Conservation (phyloP, 768 basidiomycete species). For the Mycena pura region DNA sequence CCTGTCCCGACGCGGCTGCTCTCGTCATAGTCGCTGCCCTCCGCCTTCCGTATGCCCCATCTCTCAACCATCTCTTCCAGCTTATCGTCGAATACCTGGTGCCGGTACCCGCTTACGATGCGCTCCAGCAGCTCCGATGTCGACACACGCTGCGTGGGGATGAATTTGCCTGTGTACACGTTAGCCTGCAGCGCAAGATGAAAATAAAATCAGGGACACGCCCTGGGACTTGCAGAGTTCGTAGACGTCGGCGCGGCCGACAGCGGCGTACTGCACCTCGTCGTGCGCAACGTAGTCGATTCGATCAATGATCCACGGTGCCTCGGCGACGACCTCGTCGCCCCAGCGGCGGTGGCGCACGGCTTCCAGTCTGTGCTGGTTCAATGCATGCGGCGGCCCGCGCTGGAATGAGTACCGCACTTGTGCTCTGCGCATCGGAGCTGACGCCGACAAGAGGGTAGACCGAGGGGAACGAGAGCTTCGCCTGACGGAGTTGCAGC, state of each 20-base stretch:
- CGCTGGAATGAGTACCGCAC: slow-evolving; percentile 85
- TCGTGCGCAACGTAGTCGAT: slow-evolving; percentile 99
- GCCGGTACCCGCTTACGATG: slow-evolving; percentile 87
- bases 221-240: slow-evolving; percentile 80
- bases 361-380: slow-evolving; percentile 77
- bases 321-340: slow-evolving; percentile 89
- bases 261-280: slow-evolving; percentile 83
- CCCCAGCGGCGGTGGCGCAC: slow-evolving; percentile 98
- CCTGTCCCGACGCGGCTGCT: slow-evolving; percentile 41
- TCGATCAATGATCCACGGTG: slow-evolving; percentile 89
- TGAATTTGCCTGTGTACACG: slow-evolving; percentile 75
- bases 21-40: slow-evolving; percentile 62
- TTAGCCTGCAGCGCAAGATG: not conserved
- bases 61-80: too few relatives aligned
- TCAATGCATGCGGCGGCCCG: slow-evolving; percentile 72
- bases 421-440: slow-evolving; percentile 88
- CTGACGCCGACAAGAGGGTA: slow-evolving; percentile 94
- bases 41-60: slow-evolving; percentile 82
- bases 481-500: slow-evolving; percentile 94
- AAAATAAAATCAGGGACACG: slow-evolving; percentile 38
- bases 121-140: slow-evolving; percentile 93
- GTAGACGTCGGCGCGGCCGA: slow-evolving; percentile 89
- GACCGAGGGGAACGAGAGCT: slow-evolving; percentile 89
- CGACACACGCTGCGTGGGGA: slow-evolving; percentile 93
- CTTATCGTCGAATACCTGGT: slow-evolving; percentile 87